Evolutionary conservation across 192 early-diverging fungal species (phyloP), one percentile per base, ranked within the genome.

Genomic region (Coemansia sp.): DNA sequence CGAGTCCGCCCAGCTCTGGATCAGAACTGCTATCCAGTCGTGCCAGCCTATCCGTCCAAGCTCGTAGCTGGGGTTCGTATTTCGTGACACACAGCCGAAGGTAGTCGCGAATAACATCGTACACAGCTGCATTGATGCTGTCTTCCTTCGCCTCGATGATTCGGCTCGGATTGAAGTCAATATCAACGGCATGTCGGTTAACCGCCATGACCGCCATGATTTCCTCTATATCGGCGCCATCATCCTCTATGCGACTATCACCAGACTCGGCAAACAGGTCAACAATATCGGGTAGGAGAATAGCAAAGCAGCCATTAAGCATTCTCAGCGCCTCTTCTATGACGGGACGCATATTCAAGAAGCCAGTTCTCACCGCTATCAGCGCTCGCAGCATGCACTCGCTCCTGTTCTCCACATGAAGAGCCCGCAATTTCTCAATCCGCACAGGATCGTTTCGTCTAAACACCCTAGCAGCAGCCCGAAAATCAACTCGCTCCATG

Each of bases 121-220:
- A 80, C 9, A 80, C 66, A 14, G 60, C 69, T 16, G 41, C 41
- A 39, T 88, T 91, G 0, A 85, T 85, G 1, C 70, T 70, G 0
- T 83, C 73, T 38, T 91, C 90, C 14, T 73, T 52, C 4, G 87
- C 63, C 6, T 85, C 85, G 28, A 86, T 70, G 1, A 79, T 66
- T 6, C 83, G 69, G 9, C 80, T 75, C 20, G 83, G 77, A 7
- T 85, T 70, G 25, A 91, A 45, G 45, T 79, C 64, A 60, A 89
- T 75, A n/a, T 83, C 78, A 35, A 91, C 74, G 20, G 69, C 75
- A 35, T 89, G 88, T 2, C 87, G 83, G 57, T 82, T 84, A 11
- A 86, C 85, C 3, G 86, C 88, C 65, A 91, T 84, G 14, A 87
- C 86, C 18, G 86, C 75, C 14, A 84, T 64, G 2, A 82, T 69